These are phyloP conservation scores for Aspergillus melleus DNA, from an alignment of 2,329 filamentous ascomycete species.

Conservation along the genomic window DNA sequence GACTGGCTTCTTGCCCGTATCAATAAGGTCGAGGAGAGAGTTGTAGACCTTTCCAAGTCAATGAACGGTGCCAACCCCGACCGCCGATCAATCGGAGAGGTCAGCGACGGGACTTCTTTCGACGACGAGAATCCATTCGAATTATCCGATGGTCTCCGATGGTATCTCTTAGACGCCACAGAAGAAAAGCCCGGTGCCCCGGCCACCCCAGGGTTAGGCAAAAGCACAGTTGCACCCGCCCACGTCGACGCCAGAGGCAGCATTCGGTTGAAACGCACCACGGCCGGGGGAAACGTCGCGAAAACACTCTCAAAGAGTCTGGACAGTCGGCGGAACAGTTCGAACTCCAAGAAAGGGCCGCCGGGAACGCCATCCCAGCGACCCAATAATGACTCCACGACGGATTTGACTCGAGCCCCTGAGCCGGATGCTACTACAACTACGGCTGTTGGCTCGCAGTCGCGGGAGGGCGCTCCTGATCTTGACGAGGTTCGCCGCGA, in stretches of 20 bases:
- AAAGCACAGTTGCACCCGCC: conserved; percentile 85
- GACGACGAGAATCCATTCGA: conserved; percentile 98
- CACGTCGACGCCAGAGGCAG: conserved; percentile 82
- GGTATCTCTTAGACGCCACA: conserved; percentile 91
- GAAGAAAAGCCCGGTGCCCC: conserved; percentile 93
- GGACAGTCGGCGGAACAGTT: conserved; percentile 87
- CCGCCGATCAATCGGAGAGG: conserved; percentile 47
- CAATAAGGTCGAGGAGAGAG: conserved; percentile 82
- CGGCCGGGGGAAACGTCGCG: conserved; percentile 70
- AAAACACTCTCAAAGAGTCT: conserved; percentile 83
- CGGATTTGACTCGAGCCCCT: conserved; percentile 36
- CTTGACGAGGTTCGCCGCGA: conserved; percentile 52
- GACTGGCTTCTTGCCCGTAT: conserved; percentile 98
- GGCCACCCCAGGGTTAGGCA: conserved; percentile 86
- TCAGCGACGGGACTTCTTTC: conserved; percentile 57
- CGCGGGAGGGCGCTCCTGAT: conserved; percentile 37
- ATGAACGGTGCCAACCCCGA: conserved; percentile 60
- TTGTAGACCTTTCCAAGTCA: conserved; percentile 86
- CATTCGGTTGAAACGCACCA: conserved; percentile 50
- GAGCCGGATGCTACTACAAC: conserved; percentile 33
- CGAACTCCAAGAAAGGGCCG: conserved; percentile 72
- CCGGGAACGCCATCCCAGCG: conserved; percentile 30
- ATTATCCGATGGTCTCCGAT: conserved; percentile 87
- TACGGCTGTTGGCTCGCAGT: conserved; percentile 23
- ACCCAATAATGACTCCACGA: conserved; percentile 32